A percentile compares a stretch with the other conserved stretches of the same genome.
phyloP scores from a whole-genome alignment of 768 basidiomycete genomes.

The Coprinopsis sp. region DNA sequence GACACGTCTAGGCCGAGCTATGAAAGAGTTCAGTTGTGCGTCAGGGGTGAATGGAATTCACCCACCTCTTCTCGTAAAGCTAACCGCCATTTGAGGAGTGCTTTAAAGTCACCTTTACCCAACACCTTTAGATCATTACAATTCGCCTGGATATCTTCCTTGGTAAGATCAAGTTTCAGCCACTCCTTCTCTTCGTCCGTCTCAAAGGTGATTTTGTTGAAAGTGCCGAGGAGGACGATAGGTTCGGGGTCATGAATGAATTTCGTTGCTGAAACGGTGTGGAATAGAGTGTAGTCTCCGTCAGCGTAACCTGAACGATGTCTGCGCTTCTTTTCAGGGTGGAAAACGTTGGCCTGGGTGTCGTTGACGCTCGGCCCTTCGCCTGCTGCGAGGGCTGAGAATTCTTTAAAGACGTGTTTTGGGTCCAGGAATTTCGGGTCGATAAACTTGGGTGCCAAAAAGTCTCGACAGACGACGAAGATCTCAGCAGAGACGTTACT shows the following conservation, averaged over 20 bases:
- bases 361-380: conserved; percentile 60
- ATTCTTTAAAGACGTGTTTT: conserved; percentile 95
- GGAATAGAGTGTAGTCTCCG: conserved; percentile 88
- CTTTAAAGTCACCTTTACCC: conserved; percentile 96
- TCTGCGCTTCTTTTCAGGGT: conserved; percentile 93
- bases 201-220: conserved; percentile 72
- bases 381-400: conserved; percentile 46
- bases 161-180: conserved; percentile 66
- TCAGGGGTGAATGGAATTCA: conserved; percentile 4
- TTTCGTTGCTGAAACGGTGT: conserved; percentile 58
- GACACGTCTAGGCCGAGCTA: conserved; percentile 85
- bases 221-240: conserved; percentile 69
- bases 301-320: conserved; percentile 94
- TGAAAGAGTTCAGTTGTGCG: background rate
- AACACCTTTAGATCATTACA: conserved; percentile 92
- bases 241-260: conserved; percentile 74
- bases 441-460: conserved; percentile 90
- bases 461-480: conserved; percentile 96
- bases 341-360: conserved; percentile 86
- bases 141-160: conserved; percentile 74
- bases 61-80: conserved; percentile 86
- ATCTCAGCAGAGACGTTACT: conserved; percentile 99
- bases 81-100: conserved; percentile 85
- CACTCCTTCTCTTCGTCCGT: conserved; percentile 89
- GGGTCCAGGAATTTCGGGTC: conserved; percentile 98